A percentile compares a stretch with the other conserved stretches of the same genome.
Conservation (phyloP, 176 grass and related monocot species). For the Aegilops tauschii region DNA sequence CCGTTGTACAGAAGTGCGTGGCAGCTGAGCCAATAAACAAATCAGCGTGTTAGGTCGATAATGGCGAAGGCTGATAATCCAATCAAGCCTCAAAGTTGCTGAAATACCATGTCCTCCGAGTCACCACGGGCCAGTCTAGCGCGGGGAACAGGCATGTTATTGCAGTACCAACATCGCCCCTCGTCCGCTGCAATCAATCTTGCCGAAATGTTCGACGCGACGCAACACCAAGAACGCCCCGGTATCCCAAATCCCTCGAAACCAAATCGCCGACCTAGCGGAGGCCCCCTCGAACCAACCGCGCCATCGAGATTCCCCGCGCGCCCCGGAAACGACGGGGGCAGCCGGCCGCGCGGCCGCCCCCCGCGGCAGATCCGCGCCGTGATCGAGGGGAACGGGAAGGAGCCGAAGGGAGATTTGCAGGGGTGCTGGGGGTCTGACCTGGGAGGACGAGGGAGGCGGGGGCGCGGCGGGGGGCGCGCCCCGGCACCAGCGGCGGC, state of each 20-base stretch:
- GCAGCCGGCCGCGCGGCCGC: neutral
- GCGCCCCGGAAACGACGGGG: neutral
- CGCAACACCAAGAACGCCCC: neutral
- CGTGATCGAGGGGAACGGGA: neutral
- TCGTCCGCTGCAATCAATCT: neutral
- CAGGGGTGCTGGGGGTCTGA: neutral
- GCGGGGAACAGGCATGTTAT: neutral
- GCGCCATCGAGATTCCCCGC: neutral
- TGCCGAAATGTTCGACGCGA: neutral
- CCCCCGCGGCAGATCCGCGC: neutral
- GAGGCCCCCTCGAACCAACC: neutral
- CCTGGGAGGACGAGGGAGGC: neutral
- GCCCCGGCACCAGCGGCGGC: slow-evolving; percentile 24
- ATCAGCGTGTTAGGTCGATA: neutral
- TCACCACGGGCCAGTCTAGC: neutral
- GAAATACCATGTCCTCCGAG: neutral
- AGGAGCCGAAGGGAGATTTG: neutral
- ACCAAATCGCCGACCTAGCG: neutral
- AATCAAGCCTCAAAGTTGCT: neutral
- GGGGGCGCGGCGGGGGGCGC: neutral
- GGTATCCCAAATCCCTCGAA: neutral
- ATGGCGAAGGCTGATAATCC: neutral
- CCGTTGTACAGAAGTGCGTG: neutral
- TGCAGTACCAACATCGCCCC: neutral
- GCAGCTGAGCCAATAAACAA: neutral